Base-by-base conservation (phyloP, 2,329 filamentous ascomycete species). In the Tolypocladium capitatum region DNA sequence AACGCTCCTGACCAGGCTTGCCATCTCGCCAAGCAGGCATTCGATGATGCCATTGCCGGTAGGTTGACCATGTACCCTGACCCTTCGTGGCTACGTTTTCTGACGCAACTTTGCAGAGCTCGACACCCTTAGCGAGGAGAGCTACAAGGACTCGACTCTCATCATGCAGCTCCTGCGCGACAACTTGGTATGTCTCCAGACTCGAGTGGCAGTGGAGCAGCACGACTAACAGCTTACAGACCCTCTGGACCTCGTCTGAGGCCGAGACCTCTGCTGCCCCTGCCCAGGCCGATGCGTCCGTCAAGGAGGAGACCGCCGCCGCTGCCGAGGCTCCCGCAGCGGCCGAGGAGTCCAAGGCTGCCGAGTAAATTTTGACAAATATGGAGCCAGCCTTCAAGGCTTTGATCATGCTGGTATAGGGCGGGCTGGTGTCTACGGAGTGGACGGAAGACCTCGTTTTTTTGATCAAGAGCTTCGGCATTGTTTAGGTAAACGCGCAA, bases 81-180 rank as follows among this genome's bases (percentile, higher is more conserved):
- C 20, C 9, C 10, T 27, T 18, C 2, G 24, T 9, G 8, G 16
- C 21, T 30, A 2, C 24, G 2, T 24, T 21, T 9, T 36, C 36
- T 45, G 21, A 38, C 35, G 35, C 27, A 4, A 16, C 6, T n/a
- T 8, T 24, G 28, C 64, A 89, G 89, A 96, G 78, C 86, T 96
- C 58, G 90, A 96, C 70, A 95, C 90, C 59, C 77, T 96, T 59
- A 94, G 86, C 68, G 90, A 96, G 81, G 90, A 96, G 80, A 94
- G 87, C 80, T 96, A 96, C 86, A 94, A 94, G 82, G 90, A 96
- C 76, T 94, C 88, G 43, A 96, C 90, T 55, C 83, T 96, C 63
- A 96, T 96, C 74, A 96, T 96, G 90, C 90, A 96, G 78, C 85
- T 96, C 54, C 84, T 96, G 67, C 86, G 90, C 68, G 90, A 96